phyloP scores from a whole-genome alignment of 1,284 basidiomycete species.

The Cryptococcus amylolentus region DNA sequence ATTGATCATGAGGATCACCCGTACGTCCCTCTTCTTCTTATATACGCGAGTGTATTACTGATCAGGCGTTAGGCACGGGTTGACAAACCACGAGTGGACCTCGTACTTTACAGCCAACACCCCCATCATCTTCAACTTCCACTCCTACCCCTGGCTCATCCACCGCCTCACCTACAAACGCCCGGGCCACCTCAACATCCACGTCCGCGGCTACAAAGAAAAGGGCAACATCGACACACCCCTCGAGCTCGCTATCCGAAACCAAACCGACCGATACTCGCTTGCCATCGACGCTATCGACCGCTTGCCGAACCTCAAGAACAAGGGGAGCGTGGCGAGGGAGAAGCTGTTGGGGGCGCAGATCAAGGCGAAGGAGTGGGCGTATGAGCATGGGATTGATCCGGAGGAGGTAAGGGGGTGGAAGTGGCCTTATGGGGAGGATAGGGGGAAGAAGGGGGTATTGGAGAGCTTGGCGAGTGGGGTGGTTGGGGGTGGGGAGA shows the following conservation, averaged over 20 bases:
- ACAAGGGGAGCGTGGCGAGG: conserved; percentile 26
- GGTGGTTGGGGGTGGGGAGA: conserved; percentile 11
- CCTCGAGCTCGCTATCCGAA: conserved; percentile 39
- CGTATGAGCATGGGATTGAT: conserved; percentile 36
- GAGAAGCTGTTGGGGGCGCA: conserved; percentile 33
- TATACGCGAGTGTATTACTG: neutral
- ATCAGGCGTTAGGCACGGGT: conserved; percentile 54
- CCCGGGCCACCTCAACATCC: conserved; percentile 29
- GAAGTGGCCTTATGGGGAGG: conserved; percentile 21
- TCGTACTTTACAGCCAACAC: conserved; percentile 68
- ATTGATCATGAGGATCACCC: conserved; percentile 65
- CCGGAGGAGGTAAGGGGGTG: conserved; percentile 20
- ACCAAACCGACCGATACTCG: conserved; percentile 35
- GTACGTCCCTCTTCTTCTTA: neutral
- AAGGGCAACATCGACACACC: conserved; percentile 38
- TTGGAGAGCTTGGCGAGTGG: conserved; percentile 10
- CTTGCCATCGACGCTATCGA: conserved; percentile 43
- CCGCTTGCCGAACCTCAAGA: conserved; percentile 26
- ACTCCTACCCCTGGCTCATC: conserved; percentile 55
- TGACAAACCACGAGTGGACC: conserved; percentile 54
- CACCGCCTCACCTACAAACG: conserved; percentile 40
- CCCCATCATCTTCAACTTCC: conserved; percentile 75
- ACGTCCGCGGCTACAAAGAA: conserved; percentile 41
- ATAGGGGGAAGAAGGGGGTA: conserved; percentile 6
- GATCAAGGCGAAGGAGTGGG: conserved; percentile 25